phyloP scores from a whole-genome alignment of 2,329 filamentous ascomycete genomes.

The Apiospora hydei region DNA sequence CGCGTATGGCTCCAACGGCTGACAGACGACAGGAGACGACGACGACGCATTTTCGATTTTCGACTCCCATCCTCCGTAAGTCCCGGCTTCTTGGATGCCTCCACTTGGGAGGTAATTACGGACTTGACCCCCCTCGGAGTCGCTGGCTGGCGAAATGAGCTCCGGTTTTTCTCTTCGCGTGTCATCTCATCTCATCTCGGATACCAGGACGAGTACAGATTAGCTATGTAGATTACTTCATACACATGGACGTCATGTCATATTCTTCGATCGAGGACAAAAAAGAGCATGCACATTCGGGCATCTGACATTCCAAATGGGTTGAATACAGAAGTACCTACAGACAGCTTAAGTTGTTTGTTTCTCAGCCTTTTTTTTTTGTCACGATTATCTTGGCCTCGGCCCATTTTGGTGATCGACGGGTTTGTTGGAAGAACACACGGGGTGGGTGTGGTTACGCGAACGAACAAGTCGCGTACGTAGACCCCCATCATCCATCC shows the following conservation, averaged over 20 bases:
- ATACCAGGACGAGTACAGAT: constrained; percentile 6
- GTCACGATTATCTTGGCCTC: background rate
- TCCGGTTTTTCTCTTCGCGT: constrained; percentile 5
- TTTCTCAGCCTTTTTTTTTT: background rate
- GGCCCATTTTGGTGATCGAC: background rate
- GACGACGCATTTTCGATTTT: background rate
- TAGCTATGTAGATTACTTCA: constrained; percentile 2
- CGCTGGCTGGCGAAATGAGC: constrained; percentile 12
- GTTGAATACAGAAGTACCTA: background rate
- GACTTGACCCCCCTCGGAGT: background rate
- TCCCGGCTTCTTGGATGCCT: constrained; percentile 14
- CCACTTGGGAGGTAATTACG: background rate
- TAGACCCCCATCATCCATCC: background rate
- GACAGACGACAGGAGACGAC: background rate
- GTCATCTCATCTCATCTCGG: constrained; percentile 21
- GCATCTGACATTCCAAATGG: background rate
- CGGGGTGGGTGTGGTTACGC: constrained; percentile 21
- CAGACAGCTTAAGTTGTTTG: background rate
- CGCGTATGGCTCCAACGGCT: constrained; percentile 1
- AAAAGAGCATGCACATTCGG: background rate
- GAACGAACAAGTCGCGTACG: constrained; percentile 4
- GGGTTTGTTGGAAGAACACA: background rate
- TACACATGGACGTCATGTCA: background rate
- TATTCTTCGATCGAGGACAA: background rate
- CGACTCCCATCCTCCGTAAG: background rate